These are phyloP conservation scores for Fusarium equiseti DNA, from an alignment of 2,329 filamentous ascomycete genomes.

Conservation along the genomic window DNA sequence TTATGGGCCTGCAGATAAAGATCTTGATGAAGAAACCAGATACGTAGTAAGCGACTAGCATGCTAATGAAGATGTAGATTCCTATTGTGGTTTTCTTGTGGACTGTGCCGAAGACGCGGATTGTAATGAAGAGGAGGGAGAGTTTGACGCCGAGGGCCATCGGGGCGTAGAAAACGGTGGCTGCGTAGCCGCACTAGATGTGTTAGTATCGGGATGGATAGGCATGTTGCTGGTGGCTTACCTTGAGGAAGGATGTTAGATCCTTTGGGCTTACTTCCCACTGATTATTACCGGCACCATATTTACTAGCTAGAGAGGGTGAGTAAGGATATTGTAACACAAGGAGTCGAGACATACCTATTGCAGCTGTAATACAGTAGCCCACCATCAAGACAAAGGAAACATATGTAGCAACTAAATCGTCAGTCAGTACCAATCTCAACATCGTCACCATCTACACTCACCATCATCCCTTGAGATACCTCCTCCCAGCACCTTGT, in stretches of 20 bases:
- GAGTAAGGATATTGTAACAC: not conserved
- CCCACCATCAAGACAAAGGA: constrained; percentile 36
- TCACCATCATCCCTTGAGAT: constrained; percentile 32
- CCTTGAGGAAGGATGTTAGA: constrained; percentile 53
- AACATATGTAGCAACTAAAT: constrained; percentile 26
- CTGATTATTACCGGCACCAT: constrained; percentile 34
- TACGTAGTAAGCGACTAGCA: constrained; percentile 56
- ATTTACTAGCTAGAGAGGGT: constrained; percentile 6
- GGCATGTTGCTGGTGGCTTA: constrained; percentile 11
- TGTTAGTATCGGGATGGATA: not conserved
- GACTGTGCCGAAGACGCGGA: constrained; percentile 56
- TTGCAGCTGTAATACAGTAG: constrained; percentile 26
- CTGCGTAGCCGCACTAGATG: constrained; percentile 55
- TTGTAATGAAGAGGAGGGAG: constrained; percentile 58
- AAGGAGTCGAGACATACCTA: constrained; percentile 8
- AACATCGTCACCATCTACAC: not conserved
- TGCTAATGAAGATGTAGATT: constrained; percentile 54
- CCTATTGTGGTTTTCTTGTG: constrained; percentile 55
- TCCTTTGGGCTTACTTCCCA: constrained; percentile 45
- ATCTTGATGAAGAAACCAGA: constrained; percentile 58
- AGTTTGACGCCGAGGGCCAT: constrained; percentile 59
- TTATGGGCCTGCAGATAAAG: constrained; percentile 57
- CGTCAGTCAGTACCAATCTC: not conserved
- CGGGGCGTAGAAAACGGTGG: constrained; percentile 59
- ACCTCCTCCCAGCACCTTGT: constrained; percentile 24